Conservation (phyloP, 2,329 filamentous ascomycete genomes). For the Aulographum hederae region DNA sequence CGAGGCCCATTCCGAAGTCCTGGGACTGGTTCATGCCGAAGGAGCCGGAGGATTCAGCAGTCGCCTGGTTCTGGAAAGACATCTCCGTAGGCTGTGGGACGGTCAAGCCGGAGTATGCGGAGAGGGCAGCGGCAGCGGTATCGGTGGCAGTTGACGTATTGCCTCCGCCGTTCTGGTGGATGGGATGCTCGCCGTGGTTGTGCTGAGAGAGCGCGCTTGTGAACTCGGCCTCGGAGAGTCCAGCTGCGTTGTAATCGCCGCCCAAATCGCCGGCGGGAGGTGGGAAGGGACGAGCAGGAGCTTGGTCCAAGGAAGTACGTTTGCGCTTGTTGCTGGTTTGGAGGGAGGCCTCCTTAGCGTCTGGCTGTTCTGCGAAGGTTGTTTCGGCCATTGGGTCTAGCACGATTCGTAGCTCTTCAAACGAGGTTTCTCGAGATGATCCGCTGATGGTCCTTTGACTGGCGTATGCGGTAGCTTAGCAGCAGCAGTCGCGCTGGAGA, state of each 20-base stretch:
- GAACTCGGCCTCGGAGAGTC: constrained; percentile 9
- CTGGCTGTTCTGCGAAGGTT: not conserved
- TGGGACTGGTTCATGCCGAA: constrained; percentile 22
- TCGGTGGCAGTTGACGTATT: constrained; percentile 32
- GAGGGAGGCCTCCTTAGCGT: not conserved
- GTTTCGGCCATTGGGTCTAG: not conserved
- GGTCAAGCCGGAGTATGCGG: constrained; percentile 34
- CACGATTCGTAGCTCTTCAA: not conserved
- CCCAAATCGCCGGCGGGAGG: constrained; percentile 18
- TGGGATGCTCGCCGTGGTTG: constrained; percentile 9
- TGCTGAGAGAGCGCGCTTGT: constrained; percentile 13
- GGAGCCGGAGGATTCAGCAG: constrained; percentile 17
- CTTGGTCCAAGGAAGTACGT: constrained; percentile 4
- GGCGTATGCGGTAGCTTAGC: not conserved
- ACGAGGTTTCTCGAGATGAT: not conserved
- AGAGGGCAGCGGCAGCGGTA: constrained; percentile 39
- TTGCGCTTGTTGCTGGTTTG: constrained; percentile 5
- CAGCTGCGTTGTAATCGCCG: constrained; percentile 15
- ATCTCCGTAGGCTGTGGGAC: constrained; percentile 37
- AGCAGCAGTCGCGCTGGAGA: not conserved
- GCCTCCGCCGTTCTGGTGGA: constrained; percentile 33
- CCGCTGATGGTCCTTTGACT: not conserved
- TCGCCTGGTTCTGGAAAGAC: constrained; percentile 27
- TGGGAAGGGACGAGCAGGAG: constrained; percentile 2
- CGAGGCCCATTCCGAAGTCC: constrained; percentile 12